These are phyloP conservation scores for Dioscorea zingiberensis DNA, from an alignment of 106 monocot genomes.

Conservation along the genomic window DNA sequence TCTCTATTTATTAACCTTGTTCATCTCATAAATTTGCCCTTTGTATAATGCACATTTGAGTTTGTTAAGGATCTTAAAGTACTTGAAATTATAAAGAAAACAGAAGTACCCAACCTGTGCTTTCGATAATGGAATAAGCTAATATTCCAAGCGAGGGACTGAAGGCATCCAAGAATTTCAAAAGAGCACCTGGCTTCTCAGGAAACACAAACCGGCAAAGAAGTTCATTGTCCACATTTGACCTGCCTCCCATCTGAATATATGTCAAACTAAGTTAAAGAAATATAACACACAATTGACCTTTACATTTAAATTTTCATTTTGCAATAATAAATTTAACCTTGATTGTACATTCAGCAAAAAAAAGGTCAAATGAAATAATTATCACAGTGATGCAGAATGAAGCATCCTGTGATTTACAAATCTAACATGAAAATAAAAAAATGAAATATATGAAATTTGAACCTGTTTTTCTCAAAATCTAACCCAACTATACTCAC, in stretches of 20 bases:
- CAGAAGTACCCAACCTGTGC: conserved; percentile 53
- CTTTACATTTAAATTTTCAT: neutral
- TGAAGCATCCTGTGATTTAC: neutral
- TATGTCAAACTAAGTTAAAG: neutral
- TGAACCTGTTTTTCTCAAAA: too few species aligned
- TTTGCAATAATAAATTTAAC: neutral
- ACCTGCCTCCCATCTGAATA: conserved; percentile 78
- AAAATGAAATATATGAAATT: too few species aligned
- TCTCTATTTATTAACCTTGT: neutral
- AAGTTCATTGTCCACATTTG: conserved; percentile 73
- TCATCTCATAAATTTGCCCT: neutral
- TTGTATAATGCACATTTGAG: neutral
- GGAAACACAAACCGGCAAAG: conserved; percentile 87
- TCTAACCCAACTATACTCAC: too few species aligned
- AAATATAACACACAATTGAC: neutral
- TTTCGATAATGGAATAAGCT: conserved; percentile 91
- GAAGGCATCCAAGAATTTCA: conserved; percentile 87
- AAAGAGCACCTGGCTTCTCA: conserved; percentile 78
- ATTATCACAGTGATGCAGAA: neutral
- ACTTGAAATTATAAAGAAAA: neutral
- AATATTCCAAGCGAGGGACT: conserved; percentile 96
- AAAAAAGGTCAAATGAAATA: neutral
- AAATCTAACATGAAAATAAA: too few species aligned
- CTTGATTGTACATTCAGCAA: neutral
- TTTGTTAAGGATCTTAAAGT: neutral